phyloP scores from a whole-genome alignment of 371 early-diverging fungal species.

The Saksenaea oblongispora region DNA sequence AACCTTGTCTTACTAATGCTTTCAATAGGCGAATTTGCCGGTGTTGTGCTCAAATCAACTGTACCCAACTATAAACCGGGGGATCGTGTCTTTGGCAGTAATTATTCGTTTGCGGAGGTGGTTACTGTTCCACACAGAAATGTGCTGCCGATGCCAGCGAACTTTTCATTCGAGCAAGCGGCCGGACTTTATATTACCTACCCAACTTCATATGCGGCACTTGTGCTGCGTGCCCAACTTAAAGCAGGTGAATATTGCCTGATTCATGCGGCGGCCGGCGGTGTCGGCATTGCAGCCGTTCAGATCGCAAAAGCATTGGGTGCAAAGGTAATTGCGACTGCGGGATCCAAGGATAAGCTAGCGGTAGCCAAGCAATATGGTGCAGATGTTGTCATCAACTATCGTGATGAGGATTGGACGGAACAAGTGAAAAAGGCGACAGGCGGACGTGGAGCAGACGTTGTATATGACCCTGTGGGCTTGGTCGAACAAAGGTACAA shows the following conservation, averaged over 20 bases:
- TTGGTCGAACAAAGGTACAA: constrained; percentile 64
- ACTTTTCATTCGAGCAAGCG: constrained; percentile 77
- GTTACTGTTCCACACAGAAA: constrained; percentile 47
- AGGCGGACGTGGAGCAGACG: constrained; percentile 69
- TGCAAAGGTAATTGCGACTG: constrained; percentile 86
- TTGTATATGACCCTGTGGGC: constrained; percentile 83
- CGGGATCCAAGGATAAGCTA: constrained; percentile 75
- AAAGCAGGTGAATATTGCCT: constrained; percentile 68
- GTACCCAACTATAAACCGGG: constrained; percentile 62
- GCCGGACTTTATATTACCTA: constrained; percentile 80
- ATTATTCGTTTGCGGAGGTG: constrained; percentile 72
- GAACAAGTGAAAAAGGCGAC: constrained; percentile 75
- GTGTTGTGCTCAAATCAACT: constrained; percentile 44
- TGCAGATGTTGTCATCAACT: constrained; percentile 81
- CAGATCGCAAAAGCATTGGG: constrained; percentile 76
- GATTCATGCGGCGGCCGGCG: constrained; percentile 85
- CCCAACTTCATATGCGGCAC: constrained; percentile 80
- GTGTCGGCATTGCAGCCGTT: constrained; percentile 70
- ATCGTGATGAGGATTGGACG: constrained; percentile 78
- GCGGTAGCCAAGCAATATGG: constrained; percentile 68
- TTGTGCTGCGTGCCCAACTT: constrained; percentile 71
- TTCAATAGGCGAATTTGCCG: constrained; percentile 53
- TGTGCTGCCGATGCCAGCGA: constrained; percentile 67
- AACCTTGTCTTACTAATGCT: neutral
- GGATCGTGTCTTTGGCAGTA: constrained; percentile 80